Evolutionary conservation across 345 rosid genomes (phyloP), one percentile per base, ranked within the genome.

Genomic region (Camelina neglecta): DNA sequence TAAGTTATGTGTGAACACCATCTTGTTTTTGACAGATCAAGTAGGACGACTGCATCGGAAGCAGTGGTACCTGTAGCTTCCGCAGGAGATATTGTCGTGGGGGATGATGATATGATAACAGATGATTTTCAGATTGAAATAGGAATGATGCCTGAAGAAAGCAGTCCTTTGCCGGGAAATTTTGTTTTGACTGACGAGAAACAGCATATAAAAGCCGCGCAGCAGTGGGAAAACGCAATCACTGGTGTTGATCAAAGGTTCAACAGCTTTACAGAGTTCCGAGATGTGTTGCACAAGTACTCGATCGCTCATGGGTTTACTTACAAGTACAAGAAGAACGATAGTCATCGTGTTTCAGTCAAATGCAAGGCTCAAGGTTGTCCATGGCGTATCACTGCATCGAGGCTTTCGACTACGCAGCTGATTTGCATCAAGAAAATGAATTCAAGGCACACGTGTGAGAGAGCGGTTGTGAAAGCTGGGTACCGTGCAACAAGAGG

Each of bases 181-280:
- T 85, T 69, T n/a, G 82, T 16, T 36, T 72, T 41, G 77, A 62
- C 24, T 12, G 89, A 87, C 23, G 91, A 83, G 7, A 80, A 82
- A 60, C 91, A 84, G 58, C 83, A 70, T 21, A 81, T 65, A 2
- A 74, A 75, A 81, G 91, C 93, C 6, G 89, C 90, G 7, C 82
- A 67, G 53, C 89, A 85, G 77, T 93, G 98, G 98, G 96, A 89
- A 61, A 91, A 87, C 78, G 83, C 86, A 26, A 91, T 93, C 18
- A 93, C 96, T 0, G 98, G 98, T 23, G 91, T 93, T 16, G 93
- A 88, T 78, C 98, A 93, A 77, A 84, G 96, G 75, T 93, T 93
- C 77, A 85, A 71, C 71, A 88, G 93, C 85, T 85, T 89, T 73
- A 72, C 75, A 42, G 98, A 91, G 33, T 91, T 93, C 71, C 86